These are phyloP conservation scores for Trypanosoma melophagium DNA, from an alignment of 208 protist genomes.

Conservation along the genomic window DNA sequence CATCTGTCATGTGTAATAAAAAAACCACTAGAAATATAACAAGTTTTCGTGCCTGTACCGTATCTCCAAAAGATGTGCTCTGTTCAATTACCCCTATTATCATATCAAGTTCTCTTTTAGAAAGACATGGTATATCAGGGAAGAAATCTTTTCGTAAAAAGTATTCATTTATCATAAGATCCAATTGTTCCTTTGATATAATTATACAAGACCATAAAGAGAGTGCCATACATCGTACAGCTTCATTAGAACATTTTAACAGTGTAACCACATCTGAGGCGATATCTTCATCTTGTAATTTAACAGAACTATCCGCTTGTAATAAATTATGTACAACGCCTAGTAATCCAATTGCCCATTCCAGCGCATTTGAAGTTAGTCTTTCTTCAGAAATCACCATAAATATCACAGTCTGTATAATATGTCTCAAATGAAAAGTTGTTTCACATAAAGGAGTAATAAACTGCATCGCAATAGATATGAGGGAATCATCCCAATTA, in stretches of 20 bases:
- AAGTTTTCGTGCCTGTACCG: not conserved
- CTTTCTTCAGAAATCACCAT: slow-evolving; percentile 11
- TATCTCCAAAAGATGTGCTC: slow-evolving; percentile 1
- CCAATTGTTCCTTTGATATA: slow-evolving; percentile 15
- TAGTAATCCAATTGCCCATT: slow-evolving; percentile 30
- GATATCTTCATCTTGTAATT: slow-evolving; percentile 16
- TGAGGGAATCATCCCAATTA: slow-evolving; percentile 25
- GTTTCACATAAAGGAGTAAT: slow-evolving; percentile 20
- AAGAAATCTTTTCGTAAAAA: slow-evolving; percentile 3
- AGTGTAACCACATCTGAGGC: slow-evolving; percentile 15
- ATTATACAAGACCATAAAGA: slow-evolving; percentile 7
- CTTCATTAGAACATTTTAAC: slow-evolving; percentile 19
- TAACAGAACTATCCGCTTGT: not conserved
- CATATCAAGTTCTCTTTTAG: slow-evolving; percentile 19
- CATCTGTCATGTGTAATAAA: slow-evolving; percentile 14
- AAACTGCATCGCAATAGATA: slow-evolving; percentile 18
- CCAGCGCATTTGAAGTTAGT: not conserved
- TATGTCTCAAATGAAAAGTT: slow-evolving; percentile 3
- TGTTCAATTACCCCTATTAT: slow-evolving; percentile 9
- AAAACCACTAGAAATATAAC: slow-evolving; percentile 21
- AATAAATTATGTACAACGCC: slow-evolving; percentile 12
- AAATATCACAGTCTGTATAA: slow-evolving; percentile 20
- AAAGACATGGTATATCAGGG: slow-evolving; percentile 9
- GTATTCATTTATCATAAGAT: slow-evolving; percentile 23
- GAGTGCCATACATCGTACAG: slow-evolving; percentile 23